Percentiles rank a stretch among this genome's conserved stretches.
Evolutionary conservation across 2,329 filamentous ascomycete species (phyloP).

Genomic region (Cylindrodendrum hubeiense): DNA sequence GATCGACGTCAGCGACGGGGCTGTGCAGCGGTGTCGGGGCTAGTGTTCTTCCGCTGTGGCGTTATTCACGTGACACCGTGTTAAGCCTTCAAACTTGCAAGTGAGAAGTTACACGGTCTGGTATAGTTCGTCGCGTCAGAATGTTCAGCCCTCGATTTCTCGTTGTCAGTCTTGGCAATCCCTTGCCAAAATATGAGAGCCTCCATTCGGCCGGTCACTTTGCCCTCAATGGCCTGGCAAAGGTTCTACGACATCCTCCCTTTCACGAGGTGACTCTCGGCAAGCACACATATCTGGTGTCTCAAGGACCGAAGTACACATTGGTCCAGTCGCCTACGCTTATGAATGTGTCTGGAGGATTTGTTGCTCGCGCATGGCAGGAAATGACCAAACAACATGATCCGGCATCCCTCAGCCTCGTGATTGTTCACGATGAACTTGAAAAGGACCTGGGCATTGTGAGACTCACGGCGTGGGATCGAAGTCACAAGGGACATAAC

Average conservation of each 20-base stretch:
- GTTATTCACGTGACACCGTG: slow-evolving; percentile 47
- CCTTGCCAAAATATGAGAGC: slow-evolving; percentile 78
- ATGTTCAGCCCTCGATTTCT: slow-evolving; percentile 70
- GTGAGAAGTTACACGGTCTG: slow-evolving; percentile 4
- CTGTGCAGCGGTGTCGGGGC: slow-evolving; percentile 28
- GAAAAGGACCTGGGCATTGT: slow-evolving; percentile 79
- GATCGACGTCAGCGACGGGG: slow-evolving; percentile 48
- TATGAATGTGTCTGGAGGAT: slow-evolving; percentile 89
- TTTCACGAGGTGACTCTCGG: slow-evolving; percentile 63
- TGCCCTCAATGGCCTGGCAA: slow-evolving; percentile 73
- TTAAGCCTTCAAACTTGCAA: slow-evolving; percentile 21
- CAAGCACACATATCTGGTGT: slow-evolving; percentile 64
- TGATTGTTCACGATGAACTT: slow-evolving; percentile 91
- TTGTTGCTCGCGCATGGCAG: slow-evolving; percentile 75
- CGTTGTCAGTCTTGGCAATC: slow-evolving; percentile 90
- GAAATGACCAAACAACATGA: slow-evolving; percentile 60
- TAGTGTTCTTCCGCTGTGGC: slow-evolving; percentile 23
- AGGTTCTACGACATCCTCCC: slow-evolving; percentile 56
- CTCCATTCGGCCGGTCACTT: slow-evolving; percentile 91
- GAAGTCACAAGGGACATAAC: slow-evolving; percentile 79
- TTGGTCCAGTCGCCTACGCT: slow-evolving; percentile 80
- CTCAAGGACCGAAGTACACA: slow-evolving; percentile 66
- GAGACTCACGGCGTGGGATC: slow-evolving; percentile 70
- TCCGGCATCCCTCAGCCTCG: slow-evolving; percentile 61
- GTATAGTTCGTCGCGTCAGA: slow-evolving; percentile 32